Evolutionary conservation across 768 basidiomycete species (phyloP).

Genomic region (Pisolithus tinctorius): DNA sequence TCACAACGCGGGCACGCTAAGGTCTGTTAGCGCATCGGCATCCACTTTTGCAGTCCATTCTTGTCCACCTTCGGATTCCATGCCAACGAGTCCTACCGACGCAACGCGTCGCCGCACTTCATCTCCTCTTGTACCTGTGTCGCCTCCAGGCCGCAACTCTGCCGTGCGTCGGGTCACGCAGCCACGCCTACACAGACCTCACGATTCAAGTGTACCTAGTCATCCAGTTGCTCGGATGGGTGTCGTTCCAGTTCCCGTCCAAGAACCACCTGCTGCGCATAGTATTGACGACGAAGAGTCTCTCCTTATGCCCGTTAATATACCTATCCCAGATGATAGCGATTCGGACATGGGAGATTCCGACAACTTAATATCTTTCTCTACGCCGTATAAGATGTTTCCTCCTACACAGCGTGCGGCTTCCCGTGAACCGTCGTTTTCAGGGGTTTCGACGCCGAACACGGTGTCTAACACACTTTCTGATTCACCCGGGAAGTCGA

Average conservation of each 20-base stretch:
- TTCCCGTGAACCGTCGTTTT: constrained; percentile 42
- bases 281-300: constrained; percentile 48
- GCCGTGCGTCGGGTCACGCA: constrained; percentile 35
- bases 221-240: constrained; percentile 4
- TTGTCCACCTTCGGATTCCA: constrained; percentile 40
- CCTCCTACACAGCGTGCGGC: constrained; percentile 33
- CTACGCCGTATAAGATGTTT: constrained; percentile 52
- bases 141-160: constrained; percentile 27
- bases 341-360: constrained; percentile 60
- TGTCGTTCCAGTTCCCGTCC: constrained; percentile 31
- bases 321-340: constrained; percentile 71
- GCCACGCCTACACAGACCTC: constrained; percentile 30
- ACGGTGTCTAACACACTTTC: constrained; percentile 56
- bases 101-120: constrained; percentile 39
- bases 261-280: constrained; percentile 40
- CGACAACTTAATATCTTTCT: constrained; percentile 64
- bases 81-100: constrained; percentile 14
- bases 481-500: constrained; percentile 40
- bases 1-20: constrained; percentile 28
- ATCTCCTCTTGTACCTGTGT: constrained; percentile 36
- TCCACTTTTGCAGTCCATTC: constrained; percentile 27
- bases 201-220: constrained; percentile 19
- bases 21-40: constrained; percentile 37
- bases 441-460: constrained; percentile 42
- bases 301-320: constrained; percentile 59